Evolutionary conservation across 2,329 filamentous ascomycete genomes (phyloP).

Genomic region (Botrytis medusae): DNA sequence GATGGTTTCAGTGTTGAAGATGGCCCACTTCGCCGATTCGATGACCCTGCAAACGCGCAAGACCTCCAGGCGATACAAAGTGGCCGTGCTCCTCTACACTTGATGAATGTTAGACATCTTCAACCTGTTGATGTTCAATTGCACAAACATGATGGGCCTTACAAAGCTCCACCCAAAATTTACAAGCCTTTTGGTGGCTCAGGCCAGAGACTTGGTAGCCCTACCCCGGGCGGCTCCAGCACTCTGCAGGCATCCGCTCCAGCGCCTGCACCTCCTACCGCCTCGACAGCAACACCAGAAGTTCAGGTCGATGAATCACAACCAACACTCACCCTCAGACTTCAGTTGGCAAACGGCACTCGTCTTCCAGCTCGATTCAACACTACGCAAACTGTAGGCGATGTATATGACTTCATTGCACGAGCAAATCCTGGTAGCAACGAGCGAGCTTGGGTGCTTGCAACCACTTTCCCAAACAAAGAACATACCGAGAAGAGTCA

Average conservation of each 20-base stretch:
- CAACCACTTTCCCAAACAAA: slow-evolving; percentile 81
- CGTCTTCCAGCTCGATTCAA: slow-evolving; percentile 80
- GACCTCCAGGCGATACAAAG: slow-evolving; percentile 74
- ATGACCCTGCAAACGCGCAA: slow-evolving; percentile 71
- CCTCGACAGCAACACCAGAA: slow-evolving; percentile 34
- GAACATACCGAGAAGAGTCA: slow-evolving; percentile 68
- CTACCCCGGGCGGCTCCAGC: slow-evolving; percentile 61
- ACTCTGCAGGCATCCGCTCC: slow-evolving; percentile 41
- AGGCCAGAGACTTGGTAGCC: slow-evolving; percentile 74
- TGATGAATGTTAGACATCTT: slow-evolving; percentile 73
- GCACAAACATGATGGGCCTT: slow-evolving; percentile 69
- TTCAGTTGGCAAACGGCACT: slow-evolving; percentile 76
- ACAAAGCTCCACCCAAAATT: slow-evolving; percentile 68
- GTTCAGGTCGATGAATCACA: slow-evolving; percentile 61
- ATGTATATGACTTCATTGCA: slow-evolving; percentile 74
- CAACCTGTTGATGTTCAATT: slow-evolving; percentile 79
- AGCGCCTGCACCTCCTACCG: slow-evolving; percentile 40
- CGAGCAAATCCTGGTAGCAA: slow-evolving; percentile 59
- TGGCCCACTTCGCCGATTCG: slow-evolving; percentile 73
- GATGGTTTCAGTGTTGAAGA: slow-evolving; percentile 86
- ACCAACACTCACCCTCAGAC: slow-evolving; percentile 69
- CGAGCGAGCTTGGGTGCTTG: slow-evolving; percentile 67
- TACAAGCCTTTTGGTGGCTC: slow-evolving; percentile 74
- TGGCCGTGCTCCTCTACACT: slow-evolving; percentile 72
- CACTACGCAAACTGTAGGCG: slow-evolving; percentile 71